Evolutionary conservation across 2,329 filamentous ascomycete genomes (phyloP).

Genomic region (Volutella citrinella): DNA sequence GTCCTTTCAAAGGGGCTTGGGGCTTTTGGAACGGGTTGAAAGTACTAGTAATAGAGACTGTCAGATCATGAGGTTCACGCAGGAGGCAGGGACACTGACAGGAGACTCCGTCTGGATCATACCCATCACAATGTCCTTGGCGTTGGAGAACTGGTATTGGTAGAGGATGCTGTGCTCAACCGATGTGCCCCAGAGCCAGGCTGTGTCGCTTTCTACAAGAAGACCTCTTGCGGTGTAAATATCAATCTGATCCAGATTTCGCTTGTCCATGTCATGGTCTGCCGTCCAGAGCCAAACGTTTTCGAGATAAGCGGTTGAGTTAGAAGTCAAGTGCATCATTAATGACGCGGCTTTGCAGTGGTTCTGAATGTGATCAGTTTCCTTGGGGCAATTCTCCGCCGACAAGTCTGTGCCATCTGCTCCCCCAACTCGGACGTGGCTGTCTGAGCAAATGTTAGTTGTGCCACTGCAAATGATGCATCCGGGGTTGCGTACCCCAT

Average conservation of each 20-base stretch:
- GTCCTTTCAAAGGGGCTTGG: conserved; percentile 13
- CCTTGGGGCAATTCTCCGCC: conserved; percentile 18
- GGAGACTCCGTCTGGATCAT: conserved; percentile 40
- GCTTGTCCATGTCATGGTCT: conserved; percentile 54
- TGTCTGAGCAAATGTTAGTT: conserved; percentile 26
- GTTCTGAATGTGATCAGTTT: conserved; percentile 28
- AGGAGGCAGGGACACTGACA: too few species aligned
- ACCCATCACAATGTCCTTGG: conserved; percentile 46
- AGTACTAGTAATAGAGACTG: too few species aligned
- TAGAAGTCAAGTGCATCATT: conserved; percentile 43
- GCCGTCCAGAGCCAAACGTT: conserved; percentile 65
- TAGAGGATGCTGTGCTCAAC: conserved; percentile 35
- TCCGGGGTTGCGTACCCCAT: conserved; percentile 36
- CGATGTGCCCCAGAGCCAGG: conserved; percentile 28
- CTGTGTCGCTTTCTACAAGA: conserved; percentile 29
- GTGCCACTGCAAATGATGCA: not conserved
- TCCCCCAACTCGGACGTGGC: conserved; percentile 46
- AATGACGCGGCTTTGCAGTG: conserved; percentile 60
- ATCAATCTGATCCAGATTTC: conserved; percentile 25
- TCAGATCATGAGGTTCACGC: too few species aligned
- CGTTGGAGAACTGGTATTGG: conserved; percentile 46
- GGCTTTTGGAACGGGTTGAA: conserved; percentile 12
- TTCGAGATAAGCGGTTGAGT: conserved; percentile 46
- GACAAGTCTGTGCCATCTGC: conserved; percentile 17
- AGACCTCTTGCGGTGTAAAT: conserved; percentile 36